Conservation (phyloP, 805 yeast species). For the Vanderwaltozyma polyspora region DNA sequence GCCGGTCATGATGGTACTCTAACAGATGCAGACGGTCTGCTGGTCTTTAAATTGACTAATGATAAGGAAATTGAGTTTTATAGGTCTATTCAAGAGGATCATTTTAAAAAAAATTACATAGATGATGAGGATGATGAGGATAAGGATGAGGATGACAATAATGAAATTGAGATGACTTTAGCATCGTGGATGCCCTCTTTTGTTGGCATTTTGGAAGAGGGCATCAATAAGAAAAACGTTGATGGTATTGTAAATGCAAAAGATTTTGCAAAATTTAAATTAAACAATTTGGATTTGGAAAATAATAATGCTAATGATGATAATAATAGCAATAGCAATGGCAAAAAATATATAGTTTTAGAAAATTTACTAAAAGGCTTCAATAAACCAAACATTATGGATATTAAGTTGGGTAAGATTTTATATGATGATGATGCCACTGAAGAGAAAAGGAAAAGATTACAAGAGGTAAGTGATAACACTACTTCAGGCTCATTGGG, state of each 20-base stretch:
- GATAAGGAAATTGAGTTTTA: slow-evolving; percentile 72
- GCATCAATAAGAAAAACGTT: slow-evolving; percentile 4
- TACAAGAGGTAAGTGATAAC: slow-evolving; percentile 47
- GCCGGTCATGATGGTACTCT: slow-evolving; percentile 88
- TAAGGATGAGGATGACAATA: slow-evolving; percentile 16
- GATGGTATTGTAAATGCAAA: neutral
- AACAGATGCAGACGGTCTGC: slow-evolving; percentile 47
- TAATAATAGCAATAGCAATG: neutral
- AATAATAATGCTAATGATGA: too few species aligned
- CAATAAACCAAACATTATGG: slow-evolving; percentile 59
- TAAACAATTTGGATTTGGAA: too few species aligned
- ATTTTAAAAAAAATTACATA: neutral
- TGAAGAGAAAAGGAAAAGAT: slow-evolving; percentile 48
- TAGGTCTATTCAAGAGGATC: slow-evolving; percentile 14
- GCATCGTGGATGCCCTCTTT: slow-evolving; percentile 23
- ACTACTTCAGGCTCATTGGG: slow-evolving; percentile 78
- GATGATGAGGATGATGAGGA: slow-evolving; percentile 5
- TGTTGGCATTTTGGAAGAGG: slow-evolving; percentile 21
- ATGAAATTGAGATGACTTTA: too few species aligned
- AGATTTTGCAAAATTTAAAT: too few species aligned
- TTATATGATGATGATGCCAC: slow-evolving; percentile 55
- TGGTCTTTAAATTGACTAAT: slow-evolving; percentile 62
- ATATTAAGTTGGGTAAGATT: slow-evolving; percentile 67
- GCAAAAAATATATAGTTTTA: slow-evolving; percentile 45
- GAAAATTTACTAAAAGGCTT: slow-evolving; percentile 59